Base-by-base conservation (phyloP, 1,139 yeast genomes). In the Debaryomyces fabryi region DNA sequence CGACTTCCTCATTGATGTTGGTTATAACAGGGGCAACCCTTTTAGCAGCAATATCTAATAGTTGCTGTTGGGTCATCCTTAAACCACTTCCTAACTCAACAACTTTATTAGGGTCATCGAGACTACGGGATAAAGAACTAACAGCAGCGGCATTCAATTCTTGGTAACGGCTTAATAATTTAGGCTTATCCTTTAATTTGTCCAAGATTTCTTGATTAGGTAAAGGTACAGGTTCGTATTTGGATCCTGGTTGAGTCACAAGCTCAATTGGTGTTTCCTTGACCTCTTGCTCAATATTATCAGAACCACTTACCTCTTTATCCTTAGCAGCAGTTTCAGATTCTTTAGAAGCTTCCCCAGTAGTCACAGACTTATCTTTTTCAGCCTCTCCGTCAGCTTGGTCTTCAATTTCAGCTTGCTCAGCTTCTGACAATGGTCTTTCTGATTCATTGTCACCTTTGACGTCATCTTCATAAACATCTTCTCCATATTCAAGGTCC, bases 21-120 rank as follows among this genome's bases (percentile, higher is more conserved):
- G 76, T 69, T 58, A 81, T 68, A 29, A 81, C 78, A 2, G 86
- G 86, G 23, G 82, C 81, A 36, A 81, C 82, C 57, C 85, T 72
- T 54, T 69, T 69, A 38, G 81, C 79, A 23, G 85, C 85, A 60
- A 81, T 77, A 44, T 74, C 85, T 55, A 79, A 69, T 55, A 81
- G 74, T 62, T 81, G 82, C 49, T 76, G 76, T 56, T 80, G 83
- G 37, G 84, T 76, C 72, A 81, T 70, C 49, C 65, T 71, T 62
- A 80, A 71, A 12, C 85, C 85, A 39, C 80, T 75, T 49, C 86
- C 86, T 53, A 81, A 69, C 52, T 79, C 78, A 53, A 81, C 65
- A 27, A 76, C 64, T 60, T 79, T 74, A 54, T 77, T 73, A 2
- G 83, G 81, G 56, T 80, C 82, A 49, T 76, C 79, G 50, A 81